Conservation (phyloP, 352 stramenopile species). For the Globisporangium acanthophoron region DNA sequence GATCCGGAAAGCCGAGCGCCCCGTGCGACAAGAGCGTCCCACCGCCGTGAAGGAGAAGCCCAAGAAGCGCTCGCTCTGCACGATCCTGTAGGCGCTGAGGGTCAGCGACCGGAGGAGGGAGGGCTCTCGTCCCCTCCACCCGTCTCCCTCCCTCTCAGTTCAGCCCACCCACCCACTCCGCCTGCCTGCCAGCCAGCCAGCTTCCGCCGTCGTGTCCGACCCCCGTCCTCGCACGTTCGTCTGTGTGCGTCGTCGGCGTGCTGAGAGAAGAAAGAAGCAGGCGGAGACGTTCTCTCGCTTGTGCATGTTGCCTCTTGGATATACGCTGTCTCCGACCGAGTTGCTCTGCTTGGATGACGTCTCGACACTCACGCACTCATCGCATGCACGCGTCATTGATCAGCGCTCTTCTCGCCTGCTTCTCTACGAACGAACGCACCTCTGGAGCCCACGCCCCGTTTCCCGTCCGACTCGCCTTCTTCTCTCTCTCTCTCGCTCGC, state of each 20-base stretch:
- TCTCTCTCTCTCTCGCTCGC: background rate
- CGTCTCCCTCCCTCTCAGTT: background rate
- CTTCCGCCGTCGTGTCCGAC: background rate
- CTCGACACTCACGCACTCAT: too few species aligned
- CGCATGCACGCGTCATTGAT: too few species aligned
- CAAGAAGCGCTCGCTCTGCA: slow-evolving; percentile 54
- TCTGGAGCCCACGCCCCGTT: too few species aligned
- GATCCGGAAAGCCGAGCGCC: slow-evolving; percentile 77
- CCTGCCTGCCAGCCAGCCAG: background rate
- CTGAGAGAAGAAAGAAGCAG: background rate
- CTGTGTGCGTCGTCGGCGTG: background rate
- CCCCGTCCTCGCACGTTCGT: background rate
- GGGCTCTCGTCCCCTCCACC: too few species aligned
- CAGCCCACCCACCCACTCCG: background rate
- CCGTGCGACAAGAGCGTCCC: slow-evolving; percentile 32
- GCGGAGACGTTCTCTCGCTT: background rate
- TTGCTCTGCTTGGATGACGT: background rate
- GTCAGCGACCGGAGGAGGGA: background rate
- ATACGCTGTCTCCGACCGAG: background rate
- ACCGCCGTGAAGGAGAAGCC: slow-evolving; percentile 44
- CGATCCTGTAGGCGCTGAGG: slow-evolving; percentile 25
- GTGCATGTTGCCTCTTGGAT: background rate
- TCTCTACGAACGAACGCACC: background rate
- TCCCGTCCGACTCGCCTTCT: background rate
- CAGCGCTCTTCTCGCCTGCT: background rate